Evolutionary conservation across 73 alveolate species (phyloP), one percentile per base, ranked within the genome.

Genomic region (Paramecium tetraurelia): DNA sequence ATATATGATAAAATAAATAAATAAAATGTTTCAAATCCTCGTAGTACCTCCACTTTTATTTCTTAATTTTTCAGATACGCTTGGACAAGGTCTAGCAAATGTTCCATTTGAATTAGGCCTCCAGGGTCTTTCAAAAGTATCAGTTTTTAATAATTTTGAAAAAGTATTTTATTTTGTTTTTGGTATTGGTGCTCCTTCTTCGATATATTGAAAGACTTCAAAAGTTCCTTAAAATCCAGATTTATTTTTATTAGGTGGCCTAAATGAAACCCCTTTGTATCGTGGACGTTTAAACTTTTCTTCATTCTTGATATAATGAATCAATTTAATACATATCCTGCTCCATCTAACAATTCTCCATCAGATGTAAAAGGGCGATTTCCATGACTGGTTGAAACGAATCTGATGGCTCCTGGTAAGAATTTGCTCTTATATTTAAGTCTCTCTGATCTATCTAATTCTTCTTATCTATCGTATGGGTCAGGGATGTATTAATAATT

Each of bases 391-490:
- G 59, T 35, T 18, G 59, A 33, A 11, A 72, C 59, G 18, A 36
- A 72, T 33, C 63, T 33, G 7, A 31, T 38, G 12, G 63, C 21
- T 72, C 86, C 86, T 33, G 86, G 86, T 36, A 72, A 36, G 6
- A 72, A 72, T 9, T 72, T 72, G 36, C 68, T 72, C 38, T 38
- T 72, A 16, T 72, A 40, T n/a, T 21, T 33, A 35, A 72, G 27
- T 12, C 59, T 31, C 21, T 72, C 86, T 5, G 33, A 14, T 9
- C 86, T 31, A 36, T 86, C 93, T 50, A 86, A 43, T 38, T 63
- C 88, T 40, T 86, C 85, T 63, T 72, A 44, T 63, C 93, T 86
- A 68, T 86, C 75, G 22, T 63, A 86, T 48, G 93, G 93, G 41
- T 86, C 93, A 21, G 83, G 40, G 10, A 72, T 53, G 9, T 86